These are phyloP conservation scores for Amanita subjunquillea DNA, from an alignment of 768 basidiomycete genomes.

Conservation along the genomic window DNA sequence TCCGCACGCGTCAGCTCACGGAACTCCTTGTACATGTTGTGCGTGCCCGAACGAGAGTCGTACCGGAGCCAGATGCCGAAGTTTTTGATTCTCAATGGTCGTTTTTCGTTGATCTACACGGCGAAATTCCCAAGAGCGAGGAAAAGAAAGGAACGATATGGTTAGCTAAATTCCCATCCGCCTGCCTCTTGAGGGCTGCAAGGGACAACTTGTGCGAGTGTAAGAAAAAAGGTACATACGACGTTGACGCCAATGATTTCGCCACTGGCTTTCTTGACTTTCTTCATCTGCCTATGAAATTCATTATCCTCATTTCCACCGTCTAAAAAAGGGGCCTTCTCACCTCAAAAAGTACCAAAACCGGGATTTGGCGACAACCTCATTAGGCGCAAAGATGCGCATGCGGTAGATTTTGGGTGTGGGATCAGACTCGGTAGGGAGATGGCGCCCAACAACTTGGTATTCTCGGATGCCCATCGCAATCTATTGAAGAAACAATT, in stretches of 20 bases:
- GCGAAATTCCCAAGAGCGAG: constrained; percentile 16
- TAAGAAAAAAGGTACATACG: constrained; percentile 54
- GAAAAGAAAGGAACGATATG: constrained; percentile 12
- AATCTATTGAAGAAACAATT: constrained; percentile 1
- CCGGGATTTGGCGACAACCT: constrained; percentile 96
- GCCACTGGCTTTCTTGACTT: constrained; percentile 99
- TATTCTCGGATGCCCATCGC: constrained; percentile 60
- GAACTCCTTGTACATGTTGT: constrained; percentile 99
- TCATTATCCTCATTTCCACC: background rate
- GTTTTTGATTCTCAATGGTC: constrained; percentile 98
- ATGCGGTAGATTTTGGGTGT: constrained; percentile 98
- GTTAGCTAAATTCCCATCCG: constrained; percentile 57
- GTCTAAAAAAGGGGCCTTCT: constrained; percentile 12
- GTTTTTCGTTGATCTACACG: constrained; percentile 91
- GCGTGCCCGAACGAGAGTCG: constrained; percentile 98
- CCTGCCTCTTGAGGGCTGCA: constrained; percentile 83
- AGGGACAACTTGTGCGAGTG: constrained; percentile 26
- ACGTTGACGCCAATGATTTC: constrained; percentile 98
- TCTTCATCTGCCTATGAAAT: constrained; percentile 73
- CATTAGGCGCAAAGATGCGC: constrained; percentile 98
- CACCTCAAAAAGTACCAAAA: constrained; percentile 99
- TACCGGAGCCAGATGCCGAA: constrained; percentile 99
- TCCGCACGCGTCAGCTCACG: constrained; percentile 90
- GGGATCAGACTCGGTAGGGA: constrained; percentile 88
- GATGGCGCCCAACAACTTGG: constrained; percentile 95